phyloP scores from a whole-genome alignment of 1,284 basidiomycete genomes.

The Puccinia triticina region DNA sequence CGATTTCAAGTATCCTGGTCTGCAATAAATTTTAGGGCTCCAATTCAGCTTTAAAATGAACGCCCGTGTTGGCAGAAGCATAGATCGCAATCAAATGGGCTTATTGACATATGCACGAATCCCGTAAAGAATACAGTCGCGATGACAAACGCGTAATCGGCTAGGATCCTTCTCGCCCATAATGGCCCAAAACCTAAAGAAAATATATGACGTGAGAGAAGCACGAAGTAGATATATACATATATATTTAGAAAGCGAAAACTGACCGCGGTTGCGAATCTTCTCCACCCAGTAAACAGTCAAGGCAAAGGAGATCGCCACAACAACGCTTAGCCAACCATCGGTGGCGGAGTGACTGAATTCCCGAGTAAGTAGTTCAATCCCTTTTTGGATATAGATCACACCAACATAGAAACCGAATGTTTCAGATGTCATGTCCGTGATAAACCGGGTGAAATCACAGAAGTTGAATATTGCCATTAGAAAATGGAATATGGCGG shows the following conservation, averaged over 20 bases:
- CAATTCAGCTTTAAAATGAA: conserved; percentile 69
- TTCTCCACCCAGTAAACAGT: conserved; percentile 60
- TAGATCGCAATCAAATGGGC: conserved; percentile 39
- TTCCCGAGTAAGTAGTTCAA: conserved; percentile 62
- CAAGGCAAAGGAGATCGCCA: conserved; percentile 62
- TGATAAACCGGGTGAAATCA: conserved; percentile 70
- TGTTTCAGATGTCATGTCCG: conserved; percentile 86
- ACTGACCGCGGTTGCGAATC: conserved; percentile 51
- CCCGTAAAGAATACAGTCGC: conserved; percentile 62
- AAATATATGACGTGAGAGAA: not conserved
- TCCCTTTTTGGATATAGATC: conserved; percentile 62
- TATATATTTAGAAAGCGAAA: not conserved
- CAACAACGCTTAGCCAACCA: conserved; percentile 62
- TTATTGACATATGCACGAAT: conserved; percentile 61
- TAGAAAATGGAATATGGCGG: conserved; percentile 86
- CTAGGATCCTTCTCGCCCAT: conserved; percentile 59
- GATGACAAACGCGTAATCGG: conserved; percentile 61
- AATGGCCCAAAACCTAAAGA: conserved; percentile 56
- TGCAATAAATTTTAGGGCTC: conserved; percentile 61
- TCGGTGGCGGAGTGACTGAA: conserved; percentile 55
- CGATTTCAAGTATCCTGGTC: conserved; percentile 69
- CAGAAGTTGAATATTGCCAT: conserved; percentile 75
- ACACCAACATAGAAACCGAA: conserved; percentile 81
- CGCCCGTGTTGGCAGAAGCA: conserved; percentile 41
- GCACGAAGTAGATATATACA: not conserved